Evolutionary conservation across 2,329 filamentous ascomycete species (phyloP).

Genomic region (Xylariaceae sp.): DNA sequence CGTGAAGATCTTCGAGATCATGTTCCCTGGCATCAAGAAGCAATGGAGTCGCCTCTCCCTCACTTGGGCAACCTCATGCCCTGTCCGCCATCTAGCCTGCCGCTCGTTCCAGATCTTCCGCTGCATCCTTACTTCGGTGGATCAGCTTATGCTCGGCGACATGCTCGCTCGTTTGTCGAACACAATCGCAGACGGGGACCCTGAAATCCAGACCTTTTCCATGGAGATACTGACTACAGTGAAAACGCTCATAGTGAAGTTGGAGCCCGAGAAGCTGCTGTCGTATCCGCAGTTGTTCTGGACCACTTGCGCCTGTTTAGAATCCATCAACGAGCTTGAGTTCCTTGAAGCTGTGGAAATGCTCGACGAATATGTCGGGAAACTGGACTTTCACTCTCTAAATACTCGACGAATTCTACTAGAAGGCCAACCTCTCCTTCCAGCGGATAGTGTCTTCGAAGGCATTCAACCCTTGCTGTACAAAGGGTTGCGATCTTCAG

Average conservation of each 20-base stretch:
- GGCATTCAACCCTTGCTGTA: constrained; percentile 82
- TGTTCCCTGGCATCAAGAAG: constrained; percentile 81
- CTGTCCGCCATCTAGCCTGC: constrained; percentile 89
- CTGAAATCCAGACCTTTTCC: constrained; percentile 92
- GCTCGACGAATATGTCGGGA: constrained; percentile 79
- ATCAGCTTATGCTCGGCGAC: constrained; percentile 91
- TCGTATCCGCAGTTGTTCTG: constrained; percentile 96
- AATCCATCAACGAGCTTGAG: constrained; percentile 94
- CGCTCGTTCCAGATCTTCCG: constrained; percentile 96
- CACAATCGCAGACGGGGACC: constrained; percentile 91
- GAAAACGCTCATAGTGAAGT: constrained; percentile 81
- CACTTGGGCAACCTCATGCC: constrained; percentile 94
- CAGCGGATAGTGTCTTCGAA: constrained; percentile 83
- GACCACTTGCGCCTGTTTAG: constrained; percentile 93
- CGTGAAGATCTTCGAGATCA: constrained; percentile 76
- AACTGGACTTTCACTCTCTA: constrained; percentile 71
- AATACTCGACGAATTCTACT: constrained; percentile 64
- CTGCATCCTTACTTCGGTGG: constrained; percentile 83
- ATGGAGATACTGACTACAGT: constrained; percentile 96
- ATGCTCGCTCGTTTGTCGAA: constrained; percentile 95
- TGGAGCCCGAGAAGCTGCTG: constrained; percentile 72
- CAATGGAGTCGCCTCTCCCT: constrained; percentile 87
- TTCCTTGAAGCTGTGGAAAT: constrained; percentile 89
- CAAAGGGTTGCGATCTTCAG: constrained; percentile 84
- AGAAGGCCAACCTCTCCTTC: constrained; percentile 69